Evolutionary conservation across 108 stramenopile genomes (phyloP).

Genomic region (Asterionellopsis glacialis): DNA sequence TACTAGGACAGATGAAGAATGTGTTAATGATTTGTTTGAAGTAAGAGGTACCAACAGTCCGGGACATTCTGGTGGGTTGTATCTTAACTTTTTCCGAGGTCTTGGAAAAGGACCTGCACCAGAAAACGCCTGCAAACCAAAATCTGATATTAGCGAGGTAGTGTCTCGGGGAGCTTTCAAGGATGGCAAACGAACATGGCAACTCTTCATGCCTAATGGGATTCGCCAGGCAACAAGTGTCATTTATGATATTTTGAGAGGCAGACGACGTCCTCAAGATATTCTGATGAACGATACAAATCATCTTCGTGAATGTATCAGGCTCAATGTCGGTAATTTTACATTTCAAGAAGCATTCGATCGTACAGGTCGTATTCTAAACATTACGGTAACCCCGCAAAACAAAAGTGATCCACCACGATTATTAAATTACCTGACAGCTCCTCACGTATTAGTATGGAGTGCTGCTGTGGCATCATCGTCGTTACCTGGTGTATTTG

Average conservation of each 20-base stretch:
- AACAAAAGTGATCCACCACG: slow-evolving; percentile 89
- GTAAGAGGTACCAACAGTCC: slow-evolving; percentile 74
- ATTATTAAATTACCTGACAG: slow-evolving; percentile 96
- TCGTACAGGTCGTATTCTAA: slow-evolving; percentile 95
- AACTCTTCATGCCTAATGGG: slow-evolving; percentile 64
- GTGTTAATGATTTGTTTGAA: slow-evolving; percentile 73
- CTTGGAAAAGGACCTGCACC: slow-evolving; percentile 15
- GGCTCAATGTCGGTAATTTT: slow-evolving; percentile 87
- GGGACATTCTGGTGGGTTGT: slow-evolving; percentile 77
- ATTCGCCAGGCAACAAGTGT: slow-evolving; percentile 56
- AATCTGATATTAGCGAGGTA: slow-evolving; percentile 21
- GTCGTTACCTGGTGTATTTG: slow-evolving; percentile 95
- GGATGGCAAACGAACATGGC: slow-evolving; percentile 65
- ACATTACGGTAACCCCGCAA: slow-evolving; percentile 94
- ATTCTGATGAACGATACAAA: slow-evolving; percentile 90
- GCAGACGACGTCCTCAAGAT: slow-evolving; percentile 72
- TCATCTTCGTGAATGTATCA: slow-evolving; percentile 78
- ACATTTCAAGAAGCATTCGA: slow-evolving; percentile 99
- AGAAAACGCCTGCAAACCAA: background rate
- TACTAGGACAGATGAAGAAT: slow-evolving; percentile 93
- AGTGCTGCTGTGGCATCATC: slow-evolving; percentile 93
- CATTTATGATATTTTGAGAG: slow-evolving; percentile 68
- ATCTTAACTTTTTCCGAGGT: slow-evolving; percentile 85
- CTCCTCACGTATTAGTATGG: slow-evolving; percentile 98
- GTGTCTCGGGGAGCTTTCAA: slow-evolving; percentile 52